Evolutionary conservation across 1,284 basidiomycete genomes (phyloP), one percentile per base, ranked within the genome.

Genomic region (Cryptococcus depauperatus): DNA sequence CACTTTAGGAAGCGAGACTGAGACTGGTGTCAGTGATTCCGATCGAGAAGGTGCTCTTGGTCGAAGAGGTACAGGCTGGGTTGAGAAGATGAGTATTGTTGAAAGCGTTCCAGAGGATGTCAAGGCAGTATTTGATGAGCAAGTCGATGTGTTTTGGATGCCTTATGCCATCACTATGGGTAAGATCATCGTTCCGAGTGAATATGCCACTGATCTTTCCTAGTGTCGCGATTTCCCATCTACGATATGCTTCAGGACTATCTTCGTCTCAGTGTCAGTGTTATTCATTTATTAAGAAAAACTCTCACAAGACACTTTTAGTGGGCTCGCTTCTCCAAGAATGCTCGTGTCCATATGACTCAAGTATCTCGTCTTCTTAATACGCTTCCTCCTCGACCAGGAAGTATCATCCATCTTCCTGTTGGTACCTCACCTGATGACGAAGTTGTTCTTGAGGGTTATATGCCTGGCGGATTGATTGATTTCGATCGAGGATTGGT

Each of bases 171-270:
- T 92, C 34, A 90, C 87, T 14, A 48, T 66, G 37, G 62, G 62
- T 64, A 22, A 41, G 57, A 47, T 18, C 21, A n/a, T n/a, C 51
- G 22, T 6, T 11, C 16, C 10, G 13, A 9, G n/a, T n/a, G n/a
- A 13, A 21, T 16, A 23, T 29, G 10, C 22, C 9, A 32, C 13
- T 18, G 4, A 22, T 18, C 21, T 27, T 33, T 56, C 14, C 4
- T 51, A 88, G 86, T 92, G 19, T 92, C 89, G 33, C 81, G 86
- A 23, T 84, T 85, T 69, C 89, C 89, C 0, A 86, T 92, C 55
- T 92, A 91, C 71, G 88, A 92, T 63, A 76, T 90, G 44, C 87
- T 92, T 84, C 79, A 85, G 44, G 89, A 93, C 72, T 92, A 89
- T 64, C 78, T 92, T 34, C 89, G 88, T 19, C 79, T 91, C 44